These are phyloP conservation scores for Acanthamoeba royreba DNA, from an alignment of 208 protist genomes.

Conservation along the genomic window DNA sequence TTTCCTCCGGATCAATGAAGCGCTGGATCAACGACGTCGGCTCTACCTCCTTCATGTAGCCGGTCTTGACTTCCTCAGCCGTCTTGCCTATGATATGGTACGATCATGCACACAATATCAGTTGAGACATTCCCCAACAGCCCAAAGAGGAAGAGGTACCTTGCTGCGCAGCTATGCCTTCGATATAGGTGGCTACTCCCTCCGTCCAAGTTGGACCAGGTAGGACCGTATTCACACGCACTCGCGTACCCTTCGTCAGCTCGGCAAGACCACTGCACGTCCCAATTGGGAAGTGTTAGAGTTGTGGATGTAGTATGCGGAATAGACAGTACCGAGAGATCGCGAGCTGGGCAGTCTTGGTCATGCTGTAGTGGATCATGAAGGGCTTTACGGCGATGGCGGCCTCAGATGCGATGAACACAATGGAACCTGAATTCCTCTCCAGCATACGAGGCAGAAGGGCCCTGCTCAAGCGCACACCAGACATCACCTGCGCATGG, in stretches of 20 bases:
- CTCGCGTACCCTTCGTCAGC: slow-evolving; percentile 43
- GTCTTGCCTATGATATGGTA: not conserved
- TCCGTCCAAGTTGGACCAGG: slow-evolving; percentile 36
- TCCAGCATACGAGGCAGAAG: slow-evolving; percentile 32
- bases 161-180: not conserved
- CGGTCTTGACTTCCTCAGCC: not conserved
- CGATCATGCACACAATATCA: not conserved
- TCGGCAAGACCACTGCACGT: slow-evolving; percentile 23
- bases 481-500: slow-evolving; percentile 36
- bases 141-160: too few relatives aligned
- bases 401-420: slow-evolving; percentile 33
- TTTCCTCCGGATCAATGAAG: slow-evolving; percentile 30
- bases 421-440: not conserved
- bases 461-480: not conserved
- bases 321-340: not conserved
- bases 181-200: not conserved
- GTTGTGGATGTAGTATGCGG: not conserved
- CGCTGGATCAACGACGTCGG: slow-evolving; percentile 1
- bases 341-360: slow-evolving; percentile 41
- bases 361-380: slow-evolving; percentile 57
- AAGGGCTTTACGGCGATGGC: not conserved
- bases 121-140: not conserved
- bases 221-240: slow-evolving; percentile 32
- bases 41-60: not conserved
- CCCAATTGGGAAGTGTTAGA: not conserved